Base-by-base conservation (phyloP, 805 yeast genomes). In the Metschnikowia borealis region DNA sequence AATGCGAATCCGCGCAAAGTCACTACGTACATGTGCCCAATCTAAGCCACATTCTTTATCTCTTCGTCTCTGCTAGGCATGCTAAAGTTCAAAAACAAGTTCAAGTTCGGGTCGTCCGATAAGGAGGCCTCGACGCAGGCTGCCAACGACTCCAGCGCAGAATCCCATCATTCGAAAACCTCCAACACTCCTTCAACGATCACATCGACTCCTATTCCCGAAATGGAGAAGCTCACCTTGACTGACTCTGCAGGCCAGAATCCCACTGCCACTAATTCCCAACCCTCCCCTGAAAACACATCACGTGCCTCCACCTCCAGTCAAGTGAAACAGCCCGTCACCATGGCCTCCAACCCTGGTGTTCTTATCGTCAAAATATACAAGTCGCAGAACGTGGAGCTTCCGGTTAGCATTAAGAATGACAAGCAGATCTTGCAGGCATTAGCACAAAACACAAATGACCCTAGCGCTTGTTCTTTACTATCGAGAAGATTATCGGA, bases 301-400 rank as follows among this genome's bases (percentile, higher is more conserved):
- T 3, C 34, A 10, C 43, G 34, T 11, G 6, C 8, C 34, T 39
- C 43, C 5, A 15, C 33, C 14, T 26, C 43, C 1, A 29, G 10
- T 31, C 49, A 7, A 48, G 29, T 32, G 47, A 46, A 42, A n/a
- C 36, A 42, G 11, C 58, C 51, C 21, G 47, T 56, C 18, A 49
- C 56, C 23, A 44, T 57, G 51, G 56, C 57, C 36, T 53, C 64
- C 38, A 58, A 60, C 48, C 90, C 92, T 0, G 96, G 96, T 2
- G 72, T 87, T 29, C 75, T 89, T 57, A 86, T 91, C 0, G 84
- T 89, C 26, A 87, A 87, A 62, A 78, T 89, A 10, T 87, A 87
- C 62, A 80, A 81, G 37, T 87, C 91, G 35, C 77, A 79, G 51
- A 80, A 82, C 46, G 77, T 89, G 55, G 74, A 74, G 43, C 75